Conservation (phyloP, 2,329 filamentous ascomycete species). For the Sporothrix globosa region DNA sequence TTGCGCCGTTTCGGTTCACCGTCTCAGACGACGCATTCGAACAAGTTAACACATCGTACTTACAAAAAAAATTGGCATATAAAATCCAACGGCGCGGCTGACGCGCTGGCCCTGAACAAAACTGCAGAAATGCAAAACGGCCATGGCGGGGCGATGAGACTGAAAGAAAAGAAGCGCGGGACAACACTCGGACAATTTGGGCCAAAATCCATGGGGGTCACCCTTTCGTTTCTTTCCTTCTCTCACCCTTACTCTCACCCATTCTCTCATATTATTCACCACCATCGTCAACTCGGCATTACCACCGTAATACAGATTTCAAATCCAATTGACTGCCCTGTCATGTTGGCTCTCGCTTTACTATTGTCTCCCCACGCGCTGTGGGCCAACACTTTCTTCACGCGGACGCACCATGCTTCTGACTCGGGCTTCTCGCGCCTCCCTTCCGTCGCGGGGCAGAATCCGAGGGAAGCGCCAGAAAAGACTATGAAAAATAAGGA, state of each 20-base stretch:
- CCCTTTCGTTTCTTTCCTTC: not conserved
- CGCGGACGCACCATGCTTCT: not conserved
- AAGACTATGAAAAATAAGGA: not conserved
- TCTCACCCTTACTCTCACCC: not conserved
- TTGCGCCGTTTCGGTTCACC: not conserved
- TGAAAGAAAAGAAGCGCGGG: conserved; percentile 7
- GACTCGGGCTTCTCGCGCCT: not conserved
- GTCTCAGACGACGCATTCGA: conserved; percentile 1
- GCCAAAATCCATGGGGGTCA: conserved; percentile 9
- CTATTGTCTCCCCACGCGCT: not conserved
- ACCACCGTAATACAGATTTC: conserved; percentile 13
- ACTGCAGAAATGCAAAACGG: not conserved
- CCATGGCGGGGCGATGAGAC: conserved; percentile 11
- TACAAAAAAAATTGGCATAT: not conserved
- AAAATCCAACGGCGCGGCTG: not conserved
- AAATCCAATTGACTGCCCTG: conserved; percentile 16
- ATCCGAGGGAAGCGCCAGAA: not conserved
- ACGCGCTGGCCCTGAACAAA: not conserved
- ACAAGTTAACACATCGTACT: too few relatives aligned
- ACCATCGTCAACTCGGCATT: not conserved
- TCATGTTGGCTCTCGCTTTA: not conserved
- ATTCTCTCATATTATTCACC: not conserved
- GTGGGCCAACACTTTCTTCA: conserved; percentile 1
- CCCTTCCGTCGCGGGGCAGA: not conserved
- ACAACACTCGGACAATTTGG: conserved; percentile 22